phyloP scores from a whole-genome alignment of 768 basidiomycete species.

The Mycena albidolilacea region DNA sequence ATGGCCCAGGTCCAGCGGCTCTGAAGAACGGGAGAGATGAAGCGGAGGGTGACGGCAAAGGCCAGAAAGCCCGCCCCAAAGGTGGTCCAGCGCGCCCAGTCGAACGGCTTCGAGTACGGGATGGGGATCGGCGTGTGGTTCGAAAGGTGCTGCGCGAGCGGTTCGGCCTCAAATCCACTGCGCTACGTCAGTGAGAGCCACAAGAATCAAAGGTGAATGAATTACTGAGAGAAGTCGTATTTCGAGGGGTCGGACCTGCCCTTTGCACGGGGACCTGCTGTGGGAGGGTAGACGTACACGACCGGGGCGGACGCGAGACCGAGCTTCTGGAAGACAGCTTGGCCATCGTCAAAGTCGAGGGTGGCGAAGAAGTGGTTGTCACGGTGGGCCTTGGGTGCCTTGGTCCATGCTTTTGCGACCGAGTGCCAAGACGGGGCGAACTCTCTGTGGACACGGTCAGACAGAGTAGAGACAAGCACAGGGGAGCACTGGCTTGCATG shows the following conservation, averaged over 20 bases:
- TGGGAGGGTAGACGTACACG: conserved; percentile 81
- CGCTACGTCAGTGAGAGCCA: not conserved
- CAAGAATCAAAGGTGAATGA: not conserved
- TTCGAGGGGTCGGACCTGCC: conserved; percentile 70
- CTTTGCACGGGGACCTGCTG: conserved; percentile 77
- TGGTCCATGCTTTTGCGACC: conserved; percentile 88
- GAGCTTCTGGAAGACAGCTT: conserved; percentile 87
- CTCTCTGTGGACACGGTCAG: conserved; percentile 65
- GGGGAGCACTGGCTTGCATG: conserved; percentile 83
- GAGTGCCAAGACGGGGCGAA: conserved; percentile 89
- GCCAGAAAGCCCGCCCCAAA: conserved; percentile 62
- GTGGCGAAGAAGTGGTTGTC: conserved; percentile 94
- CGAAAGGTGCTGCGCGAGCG: conserved; percentile 83
- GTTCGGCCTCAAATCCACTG: conserved; percentile 88
- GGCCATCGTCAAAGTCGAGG: conserved; percentile 87
- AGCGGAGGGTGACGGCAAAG: conserved; percentile 67
- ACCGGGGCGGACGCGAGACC: conserved; percentile 89
- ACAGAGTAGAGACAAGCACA: not conserved
- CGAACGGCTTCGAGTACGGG: conserved; percentile 85
- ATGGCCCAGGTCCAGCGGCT: conserved; percentile 87
- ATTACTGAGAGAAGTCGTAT: conserved; percentile 87
- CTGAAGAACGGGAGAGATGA: conserved; percentile 74
- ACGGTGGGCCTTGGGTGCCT: conserved; percentile 69
- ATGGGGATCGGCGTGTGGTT: conserved; percentile 83
- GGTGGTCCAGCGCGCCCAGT: conserved; percentile 74